Evolutionary conservation across 2,329 filamentous ascomycete genomes (phyloP).

Genomic region (Chrysosphaeria jannelii): DNA sequence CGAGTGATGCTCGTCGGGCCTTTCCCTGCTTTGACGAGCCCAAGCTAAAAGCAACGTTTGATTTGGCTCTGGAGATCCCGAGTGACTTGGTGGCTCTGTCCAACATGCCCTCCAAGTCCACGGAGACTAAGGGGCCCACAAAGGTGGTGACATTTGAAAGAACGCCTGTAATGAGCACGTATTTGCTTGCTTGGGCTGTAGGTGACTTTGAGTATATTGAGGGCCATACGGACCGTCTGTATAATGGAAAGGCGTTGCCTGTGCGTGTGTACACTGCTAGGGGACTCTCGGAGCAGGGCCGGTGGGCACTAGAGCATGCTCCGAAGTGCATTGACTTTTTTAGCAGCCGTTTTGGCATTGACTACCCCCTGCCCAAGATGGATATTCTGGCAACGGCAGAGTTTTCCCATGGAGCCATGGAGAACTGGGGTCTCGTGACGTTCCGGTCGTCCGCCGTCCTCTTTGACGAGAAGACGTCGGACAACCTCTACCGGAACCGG

Average conservation of each 20-base stretch:
- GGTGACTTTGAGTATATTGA: constrained; percentile 96
- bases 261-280: constrained; percentile 88
- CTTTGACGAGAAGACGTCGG: constrained; percentile 82
- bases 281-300: constrained; percentile 78
- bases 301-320: constrained; percentile 68
- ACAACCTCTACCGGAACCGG: constrained; percentile 69
- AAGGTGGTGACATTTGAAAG: constrained; percentile 53
- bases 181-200: constrained; percentile 76
- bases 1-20: constrained; percentile 75
- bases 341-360: constrained; percentile 76
- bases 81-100: constrained; percentile 66
- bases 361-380: constrained; percentile 78
- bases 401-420: constrained; percentile 70
- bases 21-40: constrained; percentile 98
- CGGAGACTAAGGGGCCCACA: constrained; percentile 17
- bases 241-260: constrained; percentile 55
- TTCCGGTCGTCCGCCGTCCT: constrained; percentile 86
- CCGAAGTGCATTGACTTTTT: constrained; percentile 90
- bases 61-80: constrained; percentile 76
- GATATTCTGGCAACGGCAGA: constrained; percentile 80
- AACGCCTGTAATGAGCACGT: constrained; percentile 74
- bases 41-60: constrained; percentile 85
- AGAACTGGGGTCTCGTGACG: constrained; percentile 90
- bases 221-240: constrained; percentile 62
- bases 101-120: constrained; percentile 77